These are phyloP conservation scores for Zygosaccharomyces pseudobailii DNA, from an alignment of 1,139 yeast species.

Conservation along the genomic window DNA sequence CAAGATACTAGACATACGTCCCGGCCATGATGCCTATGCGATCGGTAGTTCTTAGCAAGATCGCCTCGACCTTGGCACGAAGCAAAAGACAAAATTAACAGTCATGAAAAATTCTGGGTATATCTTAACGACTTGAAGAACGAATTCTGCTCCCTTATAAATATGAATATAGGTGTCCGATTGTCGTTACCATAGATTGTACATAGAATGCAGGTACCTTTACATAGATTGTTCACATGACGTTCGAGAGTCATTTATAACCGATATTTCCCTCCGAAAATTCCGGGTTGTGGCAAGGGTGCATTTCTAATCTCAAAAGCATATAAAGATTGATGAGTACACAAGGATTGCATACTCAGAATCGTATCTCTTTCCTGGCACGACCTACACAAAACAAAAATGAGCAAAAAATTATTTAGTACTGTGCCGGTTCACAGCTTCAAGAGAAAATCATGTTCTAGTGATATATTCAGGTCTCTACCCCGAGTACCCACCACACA, in stretches of 20 bases:
- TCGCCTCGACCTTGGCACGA: no score
- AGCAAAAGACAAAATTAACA: no score
- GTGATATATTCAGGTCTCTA: conserved; percentile 21
- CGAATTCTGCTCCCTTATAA: no score
- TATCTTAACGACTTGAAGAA: no score
- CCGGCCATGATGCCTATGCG: no score
- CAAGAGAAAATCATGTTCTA: conserved; percentile 6
- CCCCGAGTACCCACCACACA: conserved; percentile 34
- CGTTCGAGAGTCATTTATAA: not conserved
- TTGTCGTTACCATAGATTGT: not conserved
- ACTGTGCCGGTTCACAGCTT: conserved; percentile 2
- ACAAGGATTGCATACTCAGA: no score
- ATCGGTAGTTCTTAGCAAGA: no score
- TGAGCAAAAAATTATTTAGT: conserved; percentile 11
- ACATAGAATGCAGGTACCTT: not conserved
- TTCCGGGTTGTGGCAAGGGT: conserved; percentile 3
- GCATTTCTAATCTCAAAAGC: not conserved
- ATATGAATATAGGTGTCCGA: not conserved
- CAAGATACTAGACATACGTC: no score
- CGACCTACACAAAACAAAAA: not conserved
- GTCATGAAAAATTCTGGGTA: no score
- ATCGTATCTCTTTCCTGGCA: not conserved
- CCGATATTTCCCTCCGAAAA: conserved; percentile 4
- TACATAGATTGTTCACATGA: not conserved
- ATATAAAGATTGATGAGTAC: conserved; percentile 1